Percentiles rank a stretch among this genome's conserved stretches.
phyloP scores from a whole-genome alignment of 257 asterid genomes.

The Solanum appendiculatum region DNA sequence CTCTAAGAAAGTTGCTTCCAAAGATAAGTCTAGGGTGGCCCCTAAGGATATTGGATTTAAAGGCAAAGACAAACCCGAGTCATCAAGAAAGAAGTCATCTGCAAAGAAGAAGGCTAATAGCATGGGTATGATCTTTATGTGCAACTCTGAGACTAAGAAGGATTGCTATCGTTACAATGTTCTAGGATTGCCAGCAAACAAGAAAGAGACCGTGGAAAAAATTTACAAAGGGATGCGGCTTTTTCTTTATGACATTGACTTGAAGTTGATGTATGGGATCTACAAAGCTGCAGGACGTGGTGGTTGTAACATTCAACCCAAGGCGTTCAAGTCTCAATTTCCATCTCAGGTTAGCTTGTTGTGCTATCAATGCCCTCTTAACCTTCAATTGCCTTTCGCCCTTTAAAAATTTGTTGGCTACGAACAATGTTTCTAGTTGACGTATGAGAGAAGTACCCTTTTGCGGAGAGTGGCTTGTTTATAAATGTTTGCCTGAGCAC shows the following conservation, averaged over 20 bases:
- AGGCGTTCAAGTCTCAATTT: constrained; percentile 81
- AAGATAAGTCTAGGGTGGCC: constrained; percentile 7
- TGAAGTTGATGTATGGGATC: constrained; percentile 79
- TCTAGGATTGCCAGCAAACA: constrained; percentile 86
- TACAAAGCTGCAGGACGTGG: constrained; percentile 81
- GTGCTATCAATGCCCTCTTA: background rate
- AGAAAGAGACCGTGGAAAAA: constrained; percentile 59
- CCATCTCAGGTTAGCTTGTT: constrained; percentile 78
- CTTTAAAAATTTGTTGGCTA: background rate
- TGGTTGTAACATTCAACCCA: constrained; percentile 76
- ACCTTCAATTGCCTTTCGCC: background rate
- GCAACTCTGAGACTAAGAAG: constrained; percentile 75
- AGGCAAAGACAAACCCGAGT: constrained; percentile 31
- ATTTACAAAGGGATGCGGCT: constrained; percentile 85
- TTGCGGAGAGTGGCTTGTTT: background rate
- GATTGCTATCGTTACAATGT: constrained; percentile 73
- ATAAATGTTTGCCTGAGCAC: background rate
- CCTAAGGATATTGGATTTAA: constrained; percentile 20
- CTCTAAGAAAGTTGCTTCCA: constrained; percentile 10
- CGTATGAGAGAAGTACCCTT: background rate
- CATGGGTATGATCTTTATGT: constrained; percentile 95
- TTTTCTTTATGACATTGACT: constrained; percentile 65
- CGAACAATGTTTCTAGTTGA: background rate
- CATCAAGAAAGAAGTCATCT: constrained; percentile 32
- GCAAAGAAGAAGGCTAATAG: constrained; percentile 40